Conservation (phyloP, 2,329 filamentous ascomycete species). For the Monilinia vaccinii-corymbosi region DNA sequence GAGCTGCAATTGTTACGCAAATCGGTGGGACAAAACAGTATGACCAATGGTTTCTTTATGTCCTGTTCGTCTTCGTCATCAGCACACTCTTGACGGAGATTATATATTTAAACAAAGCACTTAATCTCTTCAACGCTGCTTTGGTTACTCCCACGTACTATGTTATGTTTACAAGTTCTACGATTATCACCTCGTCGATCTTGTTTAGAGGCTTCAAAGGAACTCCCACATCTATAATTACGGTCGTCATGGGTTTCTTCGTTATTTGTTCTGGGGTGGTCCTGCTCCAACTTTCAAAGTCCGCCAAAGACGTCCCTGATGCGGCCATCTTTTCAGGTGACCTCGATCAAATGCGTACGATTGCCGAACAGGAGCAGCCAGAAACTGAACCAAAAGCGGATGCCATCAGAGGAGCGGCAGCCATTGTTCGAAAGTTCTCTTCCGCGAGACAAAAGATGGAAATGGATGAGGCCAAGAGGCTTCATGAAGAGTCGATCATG, state of each 20-base stretch:
- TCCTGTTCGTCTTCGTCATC: slow-evolving; percentile 84
- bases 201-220: slow-evolving; percentile 93
- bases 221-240: slow-evolving; percentile 68
- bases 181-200: slow-evolving; percentile 87
- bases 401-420: slow-evolving; percentile 82
- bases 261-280: slow-evolving; percentile 91
- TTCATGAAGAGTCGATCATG: slow-evolving; percentile 72
- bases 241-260: slow-evolving; percentile 87
- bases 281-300: slow-evolving; percentile 91
- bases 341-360: slow-evolving; percentile 88
- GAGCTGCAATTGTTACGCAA: slow-evolving; percentile 83
- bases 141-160: slow-evolving; percentile 98
- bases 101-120: slow-evolving; percentile 94
- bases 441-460: slow-evolving; percentile 68
- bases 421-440: slow-evolving; percentile 78
- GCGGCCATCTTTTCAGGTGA: slow-evolving; percentile 86
- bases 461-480: slow-evolving; percentile 64
- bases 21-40: slow-evolving; percentile 76
- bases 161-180: slow-evolving; percentile 93
- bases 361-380: slow-evolving; percentile 91
- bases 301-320: slow-evolving; percentile 93
- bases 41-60: slow-evolving; percentile 95
- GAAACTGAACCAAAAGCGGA: slow-evolving; percentile 95
- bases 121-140: slow-evolving; percentile 94
- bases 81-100: slow-evolving; percentile 87